These are phyloP conservation scores for Ensete glaucum DNA, from an alignment of 176 grass and related monocot genomes.

Conservation along the genomic window DNA sequence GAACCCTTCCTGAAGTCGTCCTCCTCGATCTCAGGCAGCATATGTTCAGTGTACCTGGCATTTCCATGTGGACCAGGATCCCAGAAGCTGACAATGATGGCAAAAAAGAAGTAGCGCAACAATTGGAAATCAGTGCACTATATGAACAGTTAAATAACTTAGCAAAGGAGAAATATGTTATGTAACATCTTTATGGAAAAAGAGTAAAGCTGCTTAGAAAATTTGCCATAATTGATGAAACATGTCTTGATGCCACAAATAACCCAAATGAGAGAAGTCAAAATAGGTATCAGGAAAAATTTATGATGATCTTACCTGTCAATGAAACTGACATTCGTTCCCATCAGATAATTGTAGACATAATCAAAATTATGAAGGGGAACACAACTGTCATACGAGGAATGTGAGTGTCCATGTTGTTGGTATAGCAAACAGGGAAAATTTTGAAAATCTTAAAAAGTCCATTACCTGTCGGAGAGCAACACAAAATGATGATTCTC, in stretches of 20 bases:
- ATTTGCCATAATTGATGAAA: not conserved
- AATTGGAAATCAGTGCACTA: not conserved
- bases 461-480: constrained; percentile 78
- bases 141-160: not conserved
- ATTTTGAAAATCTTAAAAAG: constrained; percentile 15
- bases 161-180: not conserved
- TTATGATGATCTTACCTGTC: constrained; percentile 62
- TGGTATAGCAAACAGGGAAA: constrained; percentile 25
- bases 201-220: not conserved
- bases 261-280: not conserved
- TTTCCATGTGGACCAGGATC: constrained; percentile 20
- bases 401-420: constrained; percentile 25
- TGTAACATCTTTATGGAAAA: not conserved
- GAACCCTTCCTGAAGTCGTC: constrained; percentile 13
- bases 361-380: constrained; percentile 94
- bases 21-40: constrained; percentile 8
- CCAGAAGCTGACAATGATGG: not conserved
- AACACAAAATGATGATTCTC: constrained; percentile 94
- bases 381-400: constrained; percentile 64
- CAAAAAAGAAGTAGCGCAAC: not conserved
- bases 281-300: constrained; percentile 22
- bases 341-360: constrained; percentile 92
- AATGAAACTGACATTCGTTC: constrained; percentile 71
- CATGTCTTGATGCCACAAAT: no score
- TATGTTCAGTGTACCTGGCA: constrained; percentile 17